Base-by-base conservation (phyloP, 2,329 filamentous ascomycete species). In the Paecilomyces formosus region DNA sequence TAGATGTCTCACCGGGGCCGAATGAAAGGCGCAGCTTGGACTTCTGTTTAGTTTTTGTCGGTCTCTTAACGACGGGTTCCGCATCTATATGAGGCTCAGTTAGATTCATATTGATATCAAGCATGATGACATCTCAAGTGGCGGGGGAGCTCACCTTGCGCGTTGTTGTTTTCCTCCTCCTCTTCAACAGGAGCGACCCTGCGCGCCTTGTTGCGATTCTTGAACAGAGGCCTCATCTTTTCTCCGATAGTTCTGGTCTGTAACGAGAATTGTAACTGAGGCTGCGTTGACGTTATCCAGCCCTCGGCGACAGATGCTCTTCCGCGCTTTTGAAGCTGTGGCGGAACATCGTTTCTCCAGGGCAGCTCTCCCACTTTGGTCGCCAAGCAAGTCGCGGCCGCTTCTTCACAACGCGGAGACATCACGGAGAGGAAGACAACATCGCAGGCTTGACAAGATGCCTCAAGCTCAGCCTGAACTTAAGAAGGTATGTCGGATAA, bases 401-500 rank as follows among this genome's bases (percentile, higher is more conserved):
- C 55, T 59, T 63, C 62, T 69, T 65, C 66, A 69, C 68, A 66
- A 63, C 65, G 62, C 63, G 59, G 55, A 61, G 59, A 61, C 61
- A 66, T 49, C 58, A 66, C 67, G 57, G 62, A 60, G 58, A 63
- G 62, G 65, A 53, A 66, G 54, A 61, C 7, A 62, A 45, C 54
- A 65, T 60, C 54, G 58, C 60, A 60, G 66, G 63, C 54, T 64
- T 60, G 65, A 61, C 80, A 89, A 82, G 66, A 99, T 99, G 94
- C 91, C 94, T 80, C 93, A 95, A 87, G 92, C 94, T 75, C 94
- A 97, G 80, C 94, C 94, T 70, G 95, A 99, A 81, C 85, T 99
- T 63, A 99, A 97, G 81, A 99, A 97, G 87, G 94, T 95, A 78
- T 60, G 73, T 72, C 39, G 6, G 18, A 53, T 33, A 56, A 56